Conservation (phyloP, 129 eudicot genomes). For the Heracleum sosnowskyi region DNA sequence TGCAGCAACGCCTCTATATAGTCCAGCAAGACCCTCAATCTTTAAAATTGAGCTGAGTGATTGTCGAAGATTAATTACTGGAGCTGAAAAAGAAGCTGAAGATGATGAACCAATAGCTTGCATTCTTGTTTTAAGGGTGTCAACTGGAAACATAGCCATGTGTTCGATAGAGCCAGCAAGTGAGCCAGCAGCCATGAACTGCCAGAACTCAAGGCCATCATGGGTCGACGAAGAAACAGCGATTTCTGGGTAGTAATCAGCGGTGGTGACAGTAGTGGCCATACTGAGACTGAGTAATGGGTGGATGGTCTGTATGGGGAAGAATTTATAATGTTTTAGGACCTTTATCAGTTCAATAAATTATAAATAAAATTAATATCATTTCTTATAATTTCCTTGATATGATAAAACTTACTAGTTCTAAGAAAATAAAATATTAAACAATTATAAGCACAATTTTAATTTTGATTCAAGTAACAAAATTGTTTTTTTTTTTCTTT, state of each 20-base stretch:
- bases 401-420: no score
- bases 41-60: slow-evolving; percentile 22
- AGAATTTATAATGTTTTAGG: background rate
- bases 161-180: slow-evolving; percentile 43
- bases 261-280: slow-evolving; percentile 19
- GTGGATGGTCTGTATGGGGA: slow-evolving; percentile 2
- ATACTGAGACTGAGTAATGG: slow-evolving; percentile 3
- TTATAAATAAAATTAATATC: background rate
- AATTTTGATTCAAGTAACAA: no score
- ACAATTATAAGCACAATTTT: no score
- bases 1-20: slow-evolving; percentile 40
- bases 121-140: slow-evolving; percentile 48
- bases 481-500: no score
- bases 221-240: slow-evolving; percentile 19
- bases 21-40: slow-evolving; percentile 29
- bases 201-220: slow-evolving; percentile 40
- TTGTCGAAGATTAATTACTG: slow-evolving; percentile 18
- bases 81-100: slow-evolving; percentile 16
- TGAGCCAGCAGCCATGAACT: slow-evolving; percentile 45
- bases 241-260: slow-evolving; percentile 22
- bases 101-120: slow-evolving; percentile 28
- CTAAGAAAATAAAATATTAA: no score
- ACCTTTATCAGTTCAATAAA: background rate
- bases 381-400: no score
- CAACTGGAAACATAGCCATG: slow-evolving; percentile 50